phyloP scores from a whole-genome alignment of 2,329 filamentous ascomycete species.

The Diaporthe helianthi region DNA sequence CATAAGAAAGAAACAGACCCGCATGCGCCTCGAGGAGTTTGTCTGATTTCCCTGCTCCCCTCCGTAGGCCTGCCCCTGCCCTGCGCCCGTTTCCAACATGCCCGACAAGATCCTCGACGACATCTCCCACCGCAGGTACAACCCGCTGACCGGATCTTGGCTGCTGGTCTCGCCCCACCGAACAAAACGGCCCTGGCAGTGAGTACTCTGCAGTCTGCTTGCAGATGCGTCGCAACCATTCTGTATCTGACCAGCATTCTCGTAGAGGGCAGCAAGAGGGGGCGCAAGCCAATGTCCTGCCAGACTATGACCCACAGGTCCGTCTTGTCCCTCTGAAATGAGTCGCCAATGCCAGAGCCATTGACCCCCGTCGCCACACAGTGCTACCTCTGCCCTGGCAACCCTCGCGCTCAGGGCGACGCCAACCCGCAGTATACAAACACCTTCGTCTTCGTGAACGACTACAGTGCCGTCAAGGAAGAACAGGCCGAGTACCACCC shows the following conservation, averaged over 20 bases:
- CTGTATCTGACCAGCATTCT: constrained; percentile 13
- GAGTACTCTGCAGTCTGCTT: constrained; percentile 48
- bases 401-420: constrained; percentile 86
- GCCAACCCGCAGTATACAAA: constrained; percentile 83
- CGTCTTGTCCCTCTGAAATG: constrained; percentile 32
- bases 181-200: constrained; percentile 98
- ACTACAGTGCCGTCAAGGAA: constrained; percentile 97
- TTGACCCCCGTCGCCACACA: constrained; percentile 44
- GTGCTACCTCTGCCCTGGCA: constrained; percentile 95
- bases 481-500: constrained; percentile 79
- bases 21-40: background rate
- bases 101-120: constrained; percentile 84
- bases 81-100: constrained; percentile 55
- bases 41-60: background rate
- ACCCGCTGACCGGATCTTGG: constrained; percentile 88
- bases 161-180: constrained; percentile 94
- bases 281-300: constrained; percentile 71
- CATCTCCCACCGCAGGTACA: constrained; percentile 94
- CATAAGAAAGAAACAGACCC: constrained; percentile 22
- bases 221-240: background rate
- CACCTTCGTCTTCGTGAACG: constrained; percentile 95
- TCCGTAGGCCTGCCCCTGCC: background rate
- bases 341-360: background rate
- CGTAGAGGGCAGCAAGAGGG: constrained; percentile 78
- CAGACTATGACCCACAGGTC: constrained; percentile 80